Conservation (phyloP, 2,329 filamentous ascomycete genomes). For the Xylaria sp. region DNA sequence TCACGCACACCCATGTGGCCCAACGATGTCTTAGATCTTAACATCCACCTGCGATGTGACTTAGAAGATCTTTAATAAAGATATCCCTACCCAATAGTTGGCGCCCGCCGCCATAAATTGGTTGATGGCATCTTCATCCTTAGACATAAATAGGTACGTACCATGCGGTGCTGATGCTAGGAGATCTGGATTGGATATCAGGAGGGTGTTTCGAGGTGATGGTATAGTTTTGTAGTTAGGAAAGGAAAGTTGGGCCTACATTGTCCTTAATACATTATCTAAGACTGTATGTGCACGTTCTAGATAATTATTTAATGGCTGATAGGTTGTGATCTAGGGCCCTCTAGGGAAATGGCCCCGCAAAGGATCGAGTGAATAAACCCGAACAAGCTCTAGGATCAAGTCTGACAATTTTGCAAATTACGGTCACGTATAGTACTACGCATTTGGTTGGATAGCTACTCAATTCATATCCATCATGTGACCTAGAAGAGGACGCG, state of each 20-base stretch:
- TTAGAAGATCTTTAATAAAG: not conserved
- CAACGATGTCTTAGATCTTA: not conserved
- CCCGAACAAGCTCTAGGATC: not conserved
- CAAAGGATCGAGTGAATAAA: not conserved
- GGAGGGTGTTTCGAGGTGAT: not conserved
- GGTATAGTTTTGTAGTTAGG: not conserved
- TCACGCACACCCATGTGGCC: not conserved
- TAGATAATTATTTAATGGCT: not conserved
- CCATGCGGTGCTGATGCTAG: not conserved
- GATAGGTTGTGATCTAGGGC: not conserved
- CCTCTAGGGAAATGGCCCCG: not conserved
- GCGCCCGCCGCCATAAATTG: not conserved
- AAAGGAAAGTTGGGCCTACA: no score
- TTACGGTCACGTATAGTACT: constrained; percentile 8
- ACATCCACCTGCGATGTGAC: not conserved
- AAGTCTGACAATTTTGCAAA: not conserved
- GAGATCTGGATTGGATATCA: not conserved
- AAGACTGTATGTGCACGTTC: not conserved
- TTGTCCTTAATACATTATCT: not conserved
- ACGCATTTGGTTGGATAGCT: constrained; percentile 21
- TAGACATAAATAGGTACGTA: no score
- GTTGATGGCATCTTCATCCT: not conserved
- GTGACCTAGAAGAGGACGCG: constrained; percentile 31
- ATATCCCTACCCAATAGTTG: not conserved
- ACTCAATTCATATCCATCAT: constrained; percentile 36